Evolutionary conservation across 1,284 basidiomycete genomes (phyloP).

Genomic region (Trichosporon sp.): DNA sequence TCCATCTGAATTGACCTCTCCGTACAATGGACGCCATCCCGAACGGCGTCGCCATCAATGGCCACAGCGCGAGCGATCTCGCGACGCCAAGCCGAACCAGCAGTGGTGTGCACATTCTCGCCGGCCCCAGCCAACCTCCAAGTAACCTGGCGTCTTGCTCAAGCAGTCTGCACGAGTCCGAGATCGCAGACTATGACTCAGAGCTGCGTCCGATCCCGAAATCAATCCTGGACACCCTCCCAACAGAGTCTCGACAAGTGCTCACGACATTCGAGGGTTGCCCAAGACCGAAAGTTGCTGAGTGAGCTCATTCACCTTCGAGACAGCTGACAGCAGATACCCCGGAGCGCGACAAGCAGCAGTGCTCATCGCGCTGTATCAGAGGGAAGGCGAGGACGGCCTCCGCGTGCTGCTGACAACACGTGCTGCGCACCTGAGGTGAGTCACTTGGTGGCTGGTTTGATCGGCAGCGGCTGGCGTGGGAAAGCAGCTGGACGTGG

Average conservation of each 20-base stretch:
- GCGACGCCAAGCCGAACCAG: not conserved
- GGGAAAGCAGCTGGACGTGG: not conserved
- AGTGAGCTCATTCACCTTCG: not conserved
- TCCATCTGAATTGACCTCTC: not conserved
- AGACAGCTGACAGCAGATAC: constrained; percentile 22
- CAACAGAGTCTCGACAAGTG: not conserved
- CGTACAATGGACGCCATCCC: not conserved
- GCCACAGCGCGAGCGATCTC: not conserved
- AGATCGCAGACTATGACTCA: not conserved
- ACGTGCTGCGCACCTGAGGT: constrained; percentile 65
- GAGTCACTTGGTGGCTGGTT: constrained; percentile 6
- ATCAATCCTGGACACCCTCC: not conserved
- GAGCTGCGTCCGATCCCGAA: not conserved
- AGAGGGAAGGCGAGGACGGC: constrained; percentile 53
- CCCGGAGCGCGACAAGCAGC: constrained; percentile 54
- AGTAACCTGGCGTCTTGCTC: not conserved
- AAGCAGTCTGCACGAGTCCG: not conserved
- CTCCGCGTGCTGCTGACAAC: constrained; percentile 76
- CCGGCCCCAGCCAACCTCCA: not conserved
- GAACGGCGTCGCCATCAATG: not conserved
- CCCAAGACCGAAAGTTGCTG: not conserved
- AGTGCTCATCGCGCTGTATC: constrained; percentile 71
- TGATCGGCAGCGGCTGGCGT: not conserved
- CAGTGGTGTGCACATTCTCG: not conserved
- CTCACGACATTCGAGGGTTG: not conserved